Percentiles rank a stretch among this genome's conserved stretches.
phyloP scores from a whole-genome alignment of 768 basidiomycete species.

The Suillus paluster region DNA sequence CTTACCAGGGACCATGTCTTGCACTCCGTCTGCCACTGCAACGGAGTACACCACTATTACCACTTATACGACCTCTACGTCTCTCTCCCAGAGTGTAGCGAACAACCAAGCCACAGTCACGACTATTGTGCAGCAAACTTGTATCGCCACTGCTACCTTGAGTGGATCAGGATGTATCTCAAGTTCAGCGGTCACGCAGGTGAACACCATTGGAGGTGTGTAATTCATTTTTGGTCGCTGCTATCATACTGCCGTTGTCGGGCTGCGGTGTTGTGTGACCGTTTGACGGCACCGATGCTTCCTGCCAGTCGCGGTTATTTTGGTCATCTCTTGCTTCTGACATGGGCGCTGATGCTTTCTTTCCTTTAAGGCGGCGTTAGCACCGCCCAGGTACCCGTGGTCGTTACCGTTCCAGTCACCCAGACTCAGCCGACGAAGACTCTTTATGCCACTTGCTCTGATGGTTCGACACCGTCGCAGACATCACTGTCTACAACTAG shows the following conservation, averaged over 20 bases:
- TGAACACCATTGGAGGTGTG: constrained; percentile 42
- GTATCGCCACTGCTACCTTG: constrained; percentile 35
- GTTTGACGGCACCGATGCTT: constrained; percentile 21
- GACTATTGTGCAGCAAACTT: constrained; percentile 36
- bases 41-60: constrained; percentile 46
- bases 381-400: constrained; percentile 46
- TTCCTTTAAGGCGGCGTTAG: constrained; percentile 29
- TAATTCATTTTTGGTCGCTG: constrained; percentile 2
- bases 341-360: constrained; percentile 16
- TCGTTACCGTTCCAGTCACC: constrained; percentile 39
- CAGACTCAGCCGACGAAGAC: constrained; percentile 39
- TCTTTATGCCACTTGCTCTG: constrained; percentile 43
- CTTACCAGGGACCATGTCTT: constrained; percentile 35
- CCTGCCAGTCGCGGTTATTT: background rate
- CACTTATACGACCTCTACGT: constrained; percentile 39
- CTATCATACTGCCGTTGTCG: background rate
- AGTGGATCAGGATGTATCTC: constrained; percentile 33
- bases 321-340: constrained; percentile 4
- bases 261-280: constrained; percentile 14
- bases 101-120: constrained; percentile 37
- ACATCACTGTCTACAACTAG: constrained; percentile 11
- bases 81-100: constrained; percentile 40
- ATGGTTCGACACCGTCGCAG: constrained; percentile 18
- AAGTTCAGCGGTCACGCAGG: constrained; percentile 28
- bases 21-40: constrained; percentile 46